A percentile compares a stretch with the other conserved stretches of the same genome.
Evolutionary conservation across 371 early-diverging fungal genomes (phyloP).

Genomic region (Saksenaea vasiformis): DNA sequence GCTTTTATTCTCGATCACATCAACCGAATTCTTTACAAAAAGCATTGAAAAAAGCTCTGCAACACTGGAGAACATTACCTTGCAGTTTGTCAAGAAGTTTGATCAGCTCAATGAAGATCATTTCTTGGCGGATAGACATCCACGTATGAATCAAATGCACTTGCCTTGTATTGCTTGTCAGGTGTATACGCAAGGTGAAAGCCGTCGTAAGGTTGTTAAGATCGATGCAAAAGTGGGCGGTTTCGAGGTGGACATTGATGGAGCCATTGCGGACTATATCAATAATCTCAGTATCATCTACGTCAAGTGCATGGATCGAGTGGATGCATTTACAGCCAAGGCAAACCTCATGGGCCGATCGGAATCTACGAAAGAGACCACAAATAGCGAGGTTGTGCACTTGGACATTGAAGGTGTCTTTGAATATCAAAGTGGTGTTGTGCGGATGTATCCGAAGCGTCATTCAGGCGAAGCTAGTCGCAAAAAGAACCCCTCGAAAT

Average conservation of each 20-base stretch:
- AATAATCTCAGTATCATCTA: constrained; percentile 70
- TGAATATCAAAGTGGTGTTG: constrained; percentile 45
- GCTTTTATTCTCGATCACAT: constrained; percentile 61
- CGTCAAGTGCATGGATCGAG: constrained; percentile 57
- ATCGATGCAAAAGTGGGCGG: constrained; percentile 70
- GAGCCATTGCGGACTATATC: constrained; percentile 70
- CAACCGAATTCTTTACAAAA: constrained; percentile 60
- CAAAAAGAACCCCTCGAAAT: constrained; percentile 12
- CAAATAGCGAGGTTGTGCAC: constrained; percentile 21
- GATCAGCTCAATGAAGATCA: constrained; percentile 72
- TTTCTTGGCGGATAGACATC: constrained; percentile 67
- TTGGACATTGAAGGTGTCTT: constrained; percentile 43
- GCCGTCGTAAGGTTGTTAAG: constrained; percentile 43
- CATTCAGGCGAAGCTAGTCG: constrained; percentile 26
- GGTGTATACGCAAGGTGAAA: constrained; percentile 38
- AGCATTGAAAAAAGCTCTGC: constrained; percentile 62
- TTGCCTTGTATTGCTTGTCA: constrained; percentile 63
- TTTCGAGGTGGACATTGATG: constrained; percentile 70
- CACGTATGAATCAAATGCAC: constrained; percentile 68
- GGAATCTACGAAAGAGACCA: neutral
- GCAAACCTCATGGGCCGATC: constrained; percentile 29
- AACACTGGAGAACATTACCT: constrained; percentile 57
- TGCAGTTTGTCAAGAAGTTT: constrained; percentile 77
- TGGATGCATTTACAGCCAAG: constrained; percentile 50
- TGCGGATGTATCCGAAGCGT: constrained; percentile 59